Percentiles rank a stretch among this genome's conserved stretches.
phyloP scores from a whole-genome alignment of 2,329 filamentous ascomycete genomes.

The Ilyonectria destructans region DNA sequence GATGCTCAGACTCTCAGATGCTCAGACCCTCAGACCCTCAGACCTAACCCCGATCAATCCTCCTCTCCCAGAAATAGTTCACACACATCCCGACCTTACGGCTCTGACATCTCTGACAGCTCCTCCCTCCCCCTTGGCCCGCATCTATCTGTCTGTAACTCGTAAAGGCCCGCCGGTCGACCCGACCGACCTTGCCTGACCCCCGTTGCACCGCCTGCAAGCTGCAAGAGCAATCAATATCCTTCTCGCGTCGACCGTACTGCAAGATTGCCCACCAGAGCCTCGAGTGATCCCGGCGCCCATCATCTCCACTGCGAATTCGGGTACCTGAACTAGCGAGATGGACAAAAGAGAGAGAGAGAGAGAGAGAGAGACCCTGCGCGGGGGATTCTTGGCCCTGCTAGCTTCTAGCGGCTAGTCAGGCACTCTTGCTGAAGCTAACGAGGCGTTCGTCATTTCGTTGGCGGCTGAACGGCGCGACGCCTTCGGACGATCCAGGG shows the following conservation, averaged over 20 bases:
- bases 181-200: background rate
- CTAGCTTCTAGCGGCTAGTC: background rate
- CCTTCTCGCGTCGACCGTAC: background rate
- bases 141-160: background rate
- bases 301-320: conserved; percentile 21
- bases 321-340: conserved; percentile 2
- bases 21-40: background rate
- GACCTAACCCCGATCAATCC: background rate
- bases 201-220: background rate
- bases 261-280: conserved; percentile 3
- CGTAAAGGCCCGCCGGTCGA: background rate
- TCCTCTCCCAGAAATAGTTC: background rate
- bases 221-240: conserved; percentile 13
- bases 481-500: conserved; percentile 14
- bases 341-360: background rate
- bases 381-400: conserved; percentile 5
- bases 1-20: background rate
- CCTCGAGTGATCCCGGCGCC: conserved; percentile 11
- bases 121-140: background rate
- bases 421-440: background rate
- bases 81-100: background rate
- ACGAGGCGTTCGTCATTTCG: conserved; percentile 15
- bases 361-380: background rate
- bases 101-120: background rate
- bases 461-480: conserved; percentile 5